These are phyloP conservation scores for Penicillium sp. DNA, from an alignment of 2,329 filamentous ascomycete species.

Conservation along the genomic window DNA sequence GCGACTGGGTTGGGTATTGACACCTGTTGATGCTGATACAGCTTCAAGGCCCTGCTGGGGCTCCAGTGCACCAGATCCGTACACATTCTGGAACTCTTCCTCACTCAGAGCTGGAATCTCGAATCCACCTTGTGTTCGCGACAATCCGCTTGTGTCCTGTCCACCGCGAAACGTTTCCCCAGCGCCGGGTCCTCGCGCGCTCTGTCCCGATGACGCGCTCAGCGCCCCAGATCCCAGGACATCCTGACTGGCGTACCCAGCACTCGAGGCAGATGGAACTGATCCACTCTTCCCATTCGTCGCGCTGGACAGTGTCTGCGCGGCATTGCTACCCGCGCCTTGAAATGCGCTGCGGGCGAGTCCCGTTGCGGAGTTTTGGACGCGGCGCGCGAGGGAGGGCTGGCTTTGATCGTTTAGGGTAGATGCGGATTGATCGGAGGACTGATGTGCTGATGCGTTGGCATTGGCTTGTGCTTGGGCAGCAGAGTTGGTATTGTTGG, in stretches of 20 bases:
- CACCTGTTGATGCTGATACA: neutral
- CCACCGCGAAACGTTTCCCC: neutral
- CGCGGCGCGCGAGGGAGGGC: constrained; percentile 26
- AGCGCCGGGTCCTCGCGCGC: neutral
- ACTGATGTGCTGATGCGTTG: neutral
- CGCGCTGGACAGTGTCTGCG: constrained; percentile 20
- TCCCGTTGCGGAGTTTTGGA: constrained; percentile 37
- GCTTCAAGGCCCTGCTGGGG: neutral
- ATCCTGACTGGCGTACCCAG: neutral
- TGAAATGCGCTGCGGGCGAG: constrained; percentile 33
- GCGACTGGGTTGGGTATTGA: neutral
- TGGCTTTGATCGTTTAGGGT: constrained; percentile 2
- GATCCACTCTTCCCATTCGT: constrained; percentile 16
- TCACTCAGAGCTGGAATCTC: constrained; percentile 14
- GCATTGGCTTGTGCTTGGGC: neutral
- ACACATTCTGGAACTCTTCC: constrained; percentile 22
- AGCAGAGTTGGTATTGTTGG: neutral
- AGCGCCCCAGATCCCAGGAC: neutral
- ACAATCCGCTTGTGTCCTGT: neutral
- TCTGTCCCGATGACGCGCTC: neutral
- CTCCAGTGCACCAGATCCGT: neutral
- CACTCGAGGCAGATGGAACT: neutral
- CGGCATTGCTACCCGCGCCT: constrained; percentile 13
- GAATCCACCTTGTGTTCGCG: constrained; percentile 3
- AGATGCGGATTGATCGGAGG: neutral